Percentiles rank a stretch among this genome's conserved stretches.
Evolutionary conservation across 208 protist genomes (phyloP).

Genomic region (Balamuthia mandrillaris): DNA sequence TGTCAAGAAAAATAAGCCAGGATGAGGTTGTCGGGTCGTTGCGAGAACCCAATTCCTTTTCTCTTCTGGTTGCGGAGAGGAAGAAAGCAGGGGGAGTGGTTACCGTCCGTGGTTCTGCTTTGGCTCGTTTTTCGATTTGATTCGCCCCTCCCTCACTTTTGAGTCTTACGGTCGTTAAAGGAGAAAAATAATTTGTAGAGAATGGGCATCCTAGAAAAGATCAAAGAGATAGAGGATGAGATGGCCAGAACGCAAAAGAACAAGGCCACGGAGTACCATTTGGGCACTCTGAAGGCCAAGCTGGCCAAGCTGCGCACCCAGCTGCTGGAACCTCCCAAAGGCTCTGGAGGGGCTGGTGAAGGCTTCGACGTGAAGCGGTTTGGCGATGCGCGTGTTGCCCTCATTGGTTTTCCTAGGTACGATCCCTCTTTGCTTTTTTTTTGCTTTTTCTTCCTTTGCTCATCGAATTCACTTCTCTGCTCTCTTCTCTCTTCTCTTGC

Average conservation of each 20-base stretch:
- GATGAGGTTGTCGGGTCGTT: too few species aligned
- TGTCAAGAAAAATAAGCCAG: too few species aligned
- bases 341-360: slow-evolving; percentile 69
- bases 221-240: slow-evolving; percentile 95
- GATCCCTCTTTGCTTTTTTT: too few species aligned
- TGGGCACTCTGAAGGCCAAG: slow-evolving; percentile 93
- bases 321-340: slow-evolving; percentile 69
- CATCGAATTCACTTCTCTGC: neutral
- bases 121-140: too few species aligned
- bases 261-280: slow-evolving; percentile 96
- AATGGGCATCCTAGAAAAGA: slow-evolving; percentile 94
- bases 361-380: slow-evolving; percentile 93
- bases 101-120: too few species aligned
- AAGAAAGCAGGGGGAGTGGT: too few species aligned
- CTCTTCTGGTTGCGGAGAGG: too few species aligned
- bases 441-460: neutral
- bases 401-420: slow-evolving; percentile 73
- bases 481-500: neutral
- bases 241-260: slow-evolving; percentile 96
- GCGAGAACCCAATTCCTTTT: too few species aligned
- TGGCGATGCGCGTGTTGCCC: slow-evolving; percentile 78
- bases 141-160: too few species aligned
- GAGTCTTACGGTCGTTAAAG: too few species aligned
- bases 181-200: too few species aligned
- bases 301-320: slow-evolving; percentile 89